Evolutionary conservation across 2,329 filamentous ascomycete species (phyloP), one percentile per base, ranked within the genome.

Genomic region (Aspergillus bombycis): DNA sequence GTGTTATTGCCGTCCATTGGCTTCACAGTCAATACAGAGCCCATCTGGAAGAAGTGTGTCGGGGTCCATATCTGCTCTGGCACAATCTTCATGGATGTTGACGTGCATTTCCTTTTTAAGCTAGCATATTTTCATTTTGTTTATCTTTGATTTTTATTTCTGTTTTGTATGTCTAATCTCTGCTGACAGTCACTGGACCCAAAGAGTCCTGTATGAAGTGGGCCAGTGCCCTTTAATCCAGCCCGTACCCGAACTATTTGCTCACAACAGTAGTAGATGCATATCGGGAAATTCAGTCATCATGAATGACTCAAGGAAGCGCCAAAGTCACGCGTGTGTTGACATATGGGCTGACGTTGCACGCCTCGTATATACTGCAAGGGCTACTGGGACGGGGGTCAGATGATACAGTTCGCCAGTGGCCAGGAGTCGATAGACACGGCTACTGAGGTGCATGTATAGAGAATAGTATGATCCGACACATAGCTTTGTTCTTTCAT

Each of bases 271-370:
- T 12, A 16, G 9, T 21, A 52, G 19, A n/a, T n/a, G 28, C 9
- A 52, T 52, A 6, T 32, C 10, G 48, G 48, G 9, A 28, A 10
- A 32, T 12, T 34, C 28, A 4, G 12, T 12, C 4, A 52, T 52
- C 19, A n/a, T 32, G 14, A 12, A 12, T 16, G 30, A 10, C 9
- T 30, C 10, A 2, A 30, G 16, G 4, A 52, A 52, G 28, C 34
- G 48, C 16, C 48, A n/a, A 19, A n/a, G 48, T 11, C 48, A 52
- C 19, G 26, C 9, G 30, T 52, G 9, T 52, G 48, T 28, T 32
- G 48, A 32, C 28, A 52, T 19, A 52, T 52, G 48, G 48, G 48
- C 48, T 52, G 48, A 52, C 28, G 26, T 52, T 32, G 48, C 48
- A 52, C 16, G 28, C 19, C 16, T 52, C 30, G 48, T 11, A 52